These are phyloP conservation scores for Botrytis sinoallii DNA, from an alignment of 2,329 filamentous ascomycete genomes.

Conservation along the genomic window DNA sequence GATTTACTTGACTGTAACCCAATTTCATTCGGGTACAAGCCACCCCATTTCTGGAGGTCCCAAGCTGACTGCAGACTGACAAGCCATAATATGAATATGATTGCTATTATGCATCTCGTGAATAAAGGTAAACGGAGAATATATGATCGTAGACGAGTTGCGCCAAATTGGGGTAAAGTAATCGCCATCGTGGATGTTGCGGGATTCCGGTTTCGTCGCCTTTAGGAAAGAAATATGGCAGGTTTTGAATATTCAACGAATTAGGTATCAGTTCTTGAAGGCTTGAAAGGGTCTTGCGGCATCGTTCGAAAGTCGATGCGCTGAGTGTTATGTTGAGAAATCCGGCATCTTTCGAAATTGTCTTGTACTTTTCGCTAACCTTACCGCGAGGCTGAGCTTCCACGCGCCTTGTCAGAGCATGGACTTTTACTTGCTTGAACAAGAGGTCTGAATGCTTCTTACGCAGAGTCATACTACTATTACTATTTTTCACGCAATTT, in stretches of 20 bases:
- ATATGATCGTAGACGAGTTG: conserved; percentile 73
- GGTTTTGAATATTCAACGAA: background rate
- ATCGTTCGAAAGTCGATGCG: conserved; percentile 12
- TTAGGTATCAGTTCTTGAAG: background rate
- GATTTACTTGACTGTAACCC: conserved; percentile 66
- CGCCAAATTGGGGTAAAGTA: conserved; percentile 56
- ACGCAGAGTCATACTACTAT: background rate
- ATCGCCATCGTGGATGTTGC: conserved; percentile 9
- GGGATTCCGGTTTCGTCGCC: background rate
- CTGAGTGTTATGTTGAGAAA: background rate
- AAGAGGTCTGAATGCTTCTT: background rate
- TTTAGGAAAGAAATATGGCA: background rate
- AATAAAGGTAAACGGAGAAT: conserved; percentile 82
- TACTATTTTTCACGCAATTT: too few species aligned
- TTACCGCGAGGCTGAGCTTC: conserved; percentile 1
- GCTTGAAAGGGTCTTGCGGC: background rate
- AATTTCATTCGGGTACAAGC: conserved; percentile 74
- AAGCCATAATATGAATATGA: conserved; percentile 68
- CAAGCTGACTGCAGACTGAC: conserved; percentile 66
- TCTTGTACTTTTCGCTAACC: conserved; percentile 10
- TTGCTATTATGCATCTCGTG: conserved; percentile 66
- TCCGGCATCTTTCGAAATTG: conserved; percentile 8
- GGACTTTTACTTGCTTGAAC: background rate
- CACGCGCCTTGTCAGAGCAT: background rate
- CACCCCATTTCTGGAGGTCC: conserved; percentile 73